A percentile compares a stretch with the other conserved stretches of the same genome.
Evolutionary conservation across 805 yeast species (phyloP).

Genomic region (Metschnikowia vanudenii): DNA sequence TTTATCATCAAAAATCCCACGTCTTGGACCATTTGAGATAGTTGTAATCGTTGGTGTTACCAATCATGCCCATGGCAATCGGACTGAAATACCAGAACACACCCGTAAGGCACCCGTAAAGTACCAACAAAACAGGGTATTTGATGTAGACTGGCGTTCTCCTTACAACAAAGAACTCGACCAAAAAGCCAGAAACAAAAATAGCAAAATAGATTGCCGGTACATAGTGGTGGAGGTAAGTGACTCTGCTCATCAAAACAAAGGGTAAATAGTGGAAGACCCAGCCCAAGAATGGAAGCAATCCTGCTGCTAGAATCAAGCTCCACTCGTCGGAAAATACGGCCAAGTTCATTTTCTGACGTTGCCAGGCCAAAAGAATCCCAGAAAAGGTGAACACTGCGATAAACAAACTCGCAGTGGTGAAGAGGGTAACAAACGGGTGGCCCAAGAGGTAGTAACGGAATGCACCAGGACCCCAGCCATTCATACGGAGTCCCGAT

Average conservation of each 20-base stretch:
- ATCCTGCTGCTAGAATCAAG: conserved; percentile 28
- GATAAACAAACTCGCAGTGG: conserved; percentile 27
- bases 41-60: conserved; percentile 6
- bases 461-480: conserved; percentile 59
- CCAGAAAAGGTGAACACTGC: conserved; percentile 23
- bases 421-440: conserved; percentile 70
- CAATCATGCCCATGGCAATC: conserved; percentile 20
- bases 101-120: conserved; percentile 14
- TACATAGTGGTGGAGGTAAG: conserved; percentile 44
- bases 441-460: conserved; percentile 64
- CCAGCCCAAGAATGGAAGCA: conserved; percentile 42
- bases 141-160: conserved; percentile 17
- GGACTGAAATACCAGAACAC: conserved; percentile 18
- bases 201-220: conserved; percentile 42
- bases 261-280: conserved; percentile 41
- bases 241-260: conserved; percentile 43
- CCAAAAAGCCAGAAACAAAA: conserved; percentile 22
- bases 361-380: conserved; percentile 29
- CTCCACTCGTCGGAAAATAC: conserved; percentile 31
- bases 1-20: conserved; percentile 12
- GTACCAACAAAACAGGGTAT: conserved; percentile 4
- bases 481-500: conserved; percentile 72
- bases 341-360: conserved; percentile 26
- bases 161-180: conserved; percentile 23
- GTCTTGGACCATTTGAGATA: conserved; percentile 12